Evolutionary conservation across 208 protist species (phyloP), one percentile per base, ranked within the genome.

Genomic region (Leishmania major): DNA sequence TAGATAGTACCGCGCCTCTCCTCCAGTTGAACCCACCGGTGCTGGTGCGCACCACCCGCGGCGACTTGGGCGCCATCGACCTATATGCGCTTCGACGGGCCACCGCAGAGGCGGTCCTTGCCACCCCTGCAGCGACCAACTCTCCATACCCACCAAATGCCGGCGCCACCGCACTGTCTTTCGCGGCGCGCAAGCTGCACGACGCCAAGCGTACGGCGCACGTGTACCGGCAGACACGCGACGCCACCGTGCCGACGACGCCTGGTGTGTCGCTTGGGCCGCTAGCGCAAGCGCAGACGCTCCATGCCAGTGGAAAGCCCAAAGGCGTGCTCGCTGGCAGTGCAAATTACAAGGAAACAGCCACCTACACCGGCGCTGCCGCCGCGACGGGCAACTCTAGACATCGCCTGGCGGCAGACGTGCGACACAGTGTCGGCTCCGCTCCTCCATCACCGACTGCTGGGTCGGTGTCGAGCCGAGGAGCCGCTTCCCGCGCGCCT

Each of bases 21-120:
- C 84, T 87, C 28, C 78, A 87, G 67, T 59, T 83, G 25, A 83
- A 87, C 60, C 84, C 84, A 37, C 84, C 84, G 31, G 75, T 83
- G 75, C 71, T 83, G 35, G 84, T 87, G 66, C 84, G 83, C 22
- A 51, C 83, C 43, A 72, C 73, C 43, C 66, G 77, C 35, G 64
- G 78, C 59, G 77, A 59, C 47, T 17, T 71, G 40, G 53, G 57
- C 49, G 43, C 64, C 0, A 66, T 78, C 25, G 75, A 86, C 45
- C 64, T 86, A 3, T 64, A 57, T 1, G 83, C 78, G 40, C 75
- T 86, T 15, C 83, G 83, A 8, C 62, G 83, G 25, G 51, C 71
- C 37, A 37, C 22, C 53, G 37, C 25, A 10, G 71, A 43, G 17
- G 43, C 2, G 19, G 45, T n/a, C 8, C 31, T n/a, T 22, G n/a